Base-by-base conservation (phyloP, 2,329 filamentous ascomycete genomes). In the Botrytis galanthina region DNA sequence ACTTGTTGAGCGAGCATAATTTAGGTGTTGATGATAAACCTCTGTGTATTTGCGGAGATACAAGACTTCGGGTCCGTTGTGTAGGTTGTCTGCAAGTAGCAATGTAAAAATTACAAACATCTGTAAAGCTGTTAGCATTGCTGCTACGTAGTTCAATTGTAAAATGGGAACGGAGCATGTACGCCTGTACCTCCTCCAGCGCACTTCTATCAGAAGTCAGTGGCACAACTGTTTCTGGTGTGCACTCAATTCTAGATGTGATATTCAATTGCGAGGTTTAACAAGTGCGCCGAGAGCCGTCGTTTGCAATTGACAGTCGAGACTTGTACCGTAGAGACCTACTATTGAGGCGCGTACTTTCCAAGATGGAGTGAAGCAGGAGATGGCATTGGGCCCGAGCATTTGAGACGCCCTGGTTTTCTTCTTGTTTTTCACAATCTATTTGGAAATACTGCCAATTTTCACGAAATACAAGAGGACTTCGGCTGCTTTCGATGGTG, bases 391-490 rank as follows among this genome's bases (percentile, higher is more conserved):
- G 62, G 10, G 29, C 6, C 44, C 46, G 20, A 1, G 12, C 5
- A 9, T 48, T 1, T 1, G 12, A 48, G 29, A 16, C 1, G 3
- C 12, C 42, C 32, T 5, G 7, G 42, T 48, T 7, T 48, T 22
- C 29, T 37, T 1, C 16, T 22, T 9, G 16, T 16, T 32, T 16
- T 54, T 32, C 26, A 18, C 4, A 4, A 1, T 2, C 8, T 68
- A 0, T 9, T 12, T 22, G 22, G 16, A 29, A 42, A 0, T 22
- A 3, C 1, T 29, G 29, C n/a, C 35, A 20, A 22, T 42, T 6
- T 1, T 3, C 6, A 5, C 9, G 5, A 42, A 14, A 16, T 1
- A 29, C 3, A 22, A 42, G 10, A 68, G 16, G 16, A 1, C 7
- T 2, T 18, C 22, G 5, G 16, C 10, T n/a, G 1, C 8, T 7